Conservation (phyloP, 441 rosid species). For the Croton laevigatus region DNA sequence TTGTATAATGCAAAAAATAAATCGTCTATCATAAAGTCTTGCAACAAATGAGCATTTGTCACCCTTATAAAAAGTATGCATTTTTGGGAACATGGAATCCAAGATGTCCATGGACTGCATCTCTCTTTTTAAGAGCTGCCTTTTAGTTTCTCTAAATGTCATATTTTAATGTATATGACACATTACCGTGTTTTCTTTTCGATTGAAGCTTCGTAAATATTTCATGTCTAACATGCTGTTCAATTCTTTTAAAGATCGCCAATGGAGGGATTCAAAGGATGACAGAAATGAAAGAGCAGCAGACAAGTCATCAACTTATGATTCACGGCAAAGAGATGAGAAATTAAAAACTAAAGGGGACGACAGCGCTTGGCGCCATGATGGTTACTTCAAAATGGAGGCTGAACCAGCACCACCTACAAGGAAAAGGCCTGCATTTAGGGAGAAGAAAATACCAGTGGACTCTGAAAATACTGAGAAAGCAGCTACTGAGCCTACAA, state of each 20-base stretch:
- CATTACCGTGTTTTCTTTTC: not conserved
- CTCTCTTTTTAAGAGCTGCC: not conserved
- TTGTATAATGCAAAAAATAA: not conserved
- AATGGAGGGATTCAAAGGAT: conserved; percentile 62
- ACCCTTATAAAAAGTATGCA: not conserved
- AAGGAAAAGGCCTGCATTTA: conserved; percentile 80
- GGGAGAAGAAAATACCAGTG: conserved; percentile 57
- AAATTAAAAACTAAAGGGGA: conserved; percentile 39
- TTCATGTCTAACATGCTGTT: not conserved
- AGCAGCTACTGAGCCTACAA: conserved; percentile 10
- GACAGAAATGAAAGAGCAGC: conserved; percentile 36
- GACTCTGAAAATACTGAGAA: too few species aligned
- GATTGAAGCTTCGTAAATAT: not conserved
- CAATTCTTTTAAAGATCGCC: conserved; percentile 43
- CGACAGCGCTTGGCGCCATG: conserved; percentile 55
- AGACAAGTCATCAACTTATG: conserved; percentile 30
- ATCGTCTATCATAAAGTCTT: not conserved
- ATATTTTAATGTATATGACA: not conserved
- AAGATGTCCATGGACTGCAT: not conserved
- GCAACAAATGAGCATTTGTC: not conserved
- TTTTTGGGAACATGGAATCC: not conserved
- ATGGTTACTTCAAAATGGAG: conserved; percentile 59
- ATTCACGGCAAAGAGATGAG: conserved; percentile 41
- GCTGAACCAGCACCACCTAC: conserved; percentile 40
- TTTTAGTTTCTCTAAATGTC: not conserved